Evolutionary conservation across 495 filamentous ascomycete species (phyloP), one percentile per base, ranked within the genome.

Genomic region (Chaetomium fimeti): DNA sequence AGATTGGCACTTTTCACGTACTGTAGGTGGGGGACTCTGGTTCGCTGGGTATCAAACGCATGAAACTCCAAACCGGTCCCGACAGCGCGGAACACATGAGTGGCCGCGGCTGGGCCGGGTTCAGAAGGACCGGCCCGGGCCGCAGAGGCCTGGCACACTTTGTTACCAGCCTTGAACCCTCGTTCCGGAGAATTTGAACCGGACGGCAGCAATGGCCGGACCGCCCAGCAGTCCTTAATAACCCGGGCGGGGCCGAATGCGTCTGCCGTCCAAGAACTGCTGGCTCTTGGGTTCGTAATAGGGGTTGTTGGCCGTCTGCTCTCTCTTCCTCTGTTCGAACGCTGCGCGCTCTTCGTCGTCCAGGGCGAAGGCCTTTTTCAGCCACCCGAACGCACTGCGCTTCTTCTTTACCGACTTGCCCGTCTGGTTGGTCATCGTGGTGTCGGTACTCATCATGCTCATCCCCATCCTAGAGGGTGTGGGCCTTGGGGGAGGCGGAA

Each of bases 341-440:
- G 78, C 77, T 13, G 75, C 74, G 20, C 78, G 77, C 65, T 85
- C 83, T 66, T 85, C 83, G 16, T 85, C 83, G 53, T 83, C 82
- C 29, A 85, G 71, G 4, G 78, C 76, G 40, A 85, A 85, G 22
- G 82, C 82, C 72, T 85, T 85, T 70, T 83, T 85, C 27, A 85
- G 70, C 83, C 83, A 85, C 18, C 82, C 82, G 60, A 85, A 85
- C 9, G 81, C 82, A 69, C 83, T 85, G 28, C 80, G 74, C 74
- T 85, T 85, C 77, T 85, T 85, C 68, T 84, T 84, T 32, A 84
- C 53, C 43, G 75, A 74, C 66, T 75, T 74, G 2, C 66, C 67
- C 0, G 66, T 73, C 8, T 71, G 67, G 16, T 64, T 65, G 13
- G 66, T 73, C 59, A 74, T 69, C 27, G 75, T 74, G 25, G 76